These are phyloP conservation scores for Aegilops speltoides DNA, from an alignment of 176 grass and related monocot species.

Conservation along the genomic window DNA sequence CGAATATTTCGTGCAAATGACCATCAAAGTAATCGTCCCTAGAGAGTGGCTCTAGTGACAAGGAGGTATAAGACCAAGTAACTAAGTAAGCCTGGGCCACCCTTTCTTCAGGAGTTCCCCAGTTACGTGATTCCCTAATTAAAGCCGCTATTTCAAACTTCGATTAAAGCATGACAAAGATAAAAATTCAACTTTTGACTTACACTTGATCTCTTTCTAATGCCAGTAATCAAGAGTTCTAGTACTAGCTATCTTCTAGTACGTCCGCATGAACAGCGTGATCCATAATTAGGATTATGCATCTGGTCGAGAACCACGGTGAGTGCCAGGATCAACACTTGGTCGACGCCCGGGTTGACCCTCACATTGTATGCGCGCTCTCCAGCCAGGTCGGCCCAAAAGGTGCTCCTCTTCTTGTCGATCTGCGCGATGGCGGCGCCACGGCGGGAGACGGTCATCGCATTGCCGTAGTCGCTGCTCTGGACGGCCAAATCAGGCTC, in stretches of 20 bases:
- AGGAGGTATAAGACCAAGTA: too few relatives aligned
- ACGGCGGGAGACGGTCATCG: slow-evolving; percentile 20
- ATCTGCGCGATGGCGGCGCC: slow-evolving; percentile 34
- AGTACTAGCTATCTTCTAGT: neutral
- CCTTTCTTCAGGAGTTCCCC: too few relatives aligned
- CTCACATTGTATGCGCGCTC: slow-evolving; percentile 41
- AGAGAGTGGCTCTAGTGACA: too few relatives aligned
- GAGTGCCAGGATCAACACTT: slow-evolving; percentile 53
- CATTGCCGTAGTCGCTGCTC: slow-evolving; percentile 32
- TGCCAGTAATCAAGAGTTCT: neutral
- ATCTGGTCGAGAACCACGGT: slow-evolving; percentile 53
- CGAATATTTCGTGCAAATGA: too few relatives aligned
- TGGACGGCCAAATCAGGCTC: slow-evolving; percentile 48
- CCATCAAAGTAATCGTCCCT: too few relatives aligned
- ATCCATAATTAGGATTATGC: neutral
- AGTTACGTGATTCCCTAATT: too few relatives aligned
- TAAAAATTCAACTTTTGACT: too few relatives aligned
- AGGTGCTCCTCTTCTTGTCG: neutral
- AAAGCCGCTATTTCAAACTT: too few relatives aligned
- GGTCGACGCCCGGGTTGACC: slow-evolving; percentile 42
- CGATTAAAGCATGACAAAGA: too few relatives aligned
- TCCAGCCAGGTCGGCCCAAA: slow-evolving; percentile 6
- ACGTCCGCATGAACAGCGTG: neutral
- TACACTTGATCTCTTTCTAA: too few relatives aligned
- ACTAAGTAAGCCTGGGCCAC: too few relatives aligned